Base-by-base conservation (phyloP, 2,329 filamentous ascomycete species). In the Neospermospora avenae region DNA sequence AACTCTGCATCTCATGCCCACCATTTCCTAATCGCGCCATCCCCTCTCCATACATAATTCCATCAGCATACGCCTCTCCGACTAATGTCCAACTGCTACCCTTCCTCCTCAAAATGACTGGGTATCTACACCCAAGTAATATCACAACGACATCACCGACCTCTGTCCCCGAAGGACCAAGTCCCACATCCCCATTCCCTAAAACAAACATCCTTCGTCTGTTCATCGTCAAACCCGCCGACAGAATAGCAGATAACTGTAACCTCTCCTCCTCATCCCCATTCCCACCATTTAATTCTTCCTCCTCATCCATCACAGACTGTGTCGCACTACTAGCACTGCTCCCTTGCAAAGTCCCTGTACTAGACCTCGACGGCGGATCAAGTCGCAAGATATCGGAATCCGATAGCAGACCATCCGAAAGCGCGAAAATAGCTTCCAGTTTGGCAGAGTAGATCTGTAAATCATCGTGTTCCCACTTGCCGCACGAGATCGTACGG, bases 51-150 rank as follows among this genome's bases (percentile, higher is more conserved):
- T 66, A 46, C 68, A 71, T 71, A 28, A 64, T 63, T 0, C 64
- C 68, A 61, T 70, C 64, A 24, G 70, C 53, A 59, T 70, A 72
- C 18, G 61, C 67, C 41, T 70, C 69, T 8, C 69, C 69, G 24
- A 71, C 45, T n/a, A 70, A 34, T 3, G 54, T 44, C 52, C 64
- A 67, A 20, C 61, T 42, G 3, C 58, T 54, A 8, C 57, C 58
- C 14, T 52, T 18, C 18, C 39, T 52, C 65, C 46, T 65, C 31
- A 71, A 59, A 20, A 70, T 35, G 18, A 71, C 65, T 6, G 69
- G 69, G 51, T 63, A 68, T 35, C 58, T 65, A 44, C 70, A 71
- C 4, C 70, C 68, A 49, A 64, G 57, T 14, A 71, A 45, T 4
- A 71, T 58, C 51, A 57, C 65, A 37, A 71, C 52, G 0, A 67